phyloP scores from a whole-genome alignment of 306 rosid species.

The Cicer chorassanicum region DNA sequence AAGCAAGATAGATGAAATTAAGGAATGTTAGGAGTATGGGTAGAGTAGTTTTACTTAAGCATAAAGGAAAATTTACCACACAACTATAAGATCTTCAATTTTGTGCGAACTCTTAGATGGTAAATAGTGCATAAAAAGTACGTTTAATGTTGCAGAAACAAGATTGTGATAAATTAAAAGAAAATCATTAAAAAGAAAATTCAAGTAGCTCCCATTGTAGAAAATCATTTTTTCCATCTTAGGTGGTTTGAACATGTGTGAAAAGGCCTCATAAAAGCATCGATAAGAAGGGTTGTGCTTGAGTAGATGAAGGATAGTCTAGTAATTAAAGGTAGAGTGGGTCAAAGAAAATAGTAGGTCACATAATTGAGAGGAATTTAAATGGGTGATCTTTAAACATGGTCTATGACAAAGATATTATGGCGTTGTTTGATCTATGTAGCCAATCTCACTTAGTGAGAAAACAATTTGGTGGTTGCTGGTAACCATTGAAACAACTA shows the following conservation, averaged over 20 bases:
- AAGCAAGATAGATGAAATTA: neutral
- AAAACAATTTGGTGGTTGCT: neutral
- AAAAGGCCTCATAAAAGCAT: neutral
- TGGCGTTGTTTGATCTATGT: neutral
- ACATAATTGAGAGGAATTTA: neutral
- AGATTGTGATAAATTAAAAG: neutral
- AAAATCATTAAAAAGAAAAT: neutral
- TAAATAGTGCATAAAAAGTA: neutral
- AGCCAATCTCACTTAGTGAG: neutral
- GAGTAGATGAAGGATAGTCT: neutral
- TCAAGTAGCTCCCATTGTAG: neutral
- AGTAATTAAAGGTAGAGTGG: neutral
- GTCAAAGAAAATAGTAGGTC: conserved; percentile 5
- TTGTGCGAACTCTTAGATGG: neutral
- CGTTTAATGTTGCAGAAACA: neutral
- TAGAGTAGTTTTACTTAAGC: neutral
- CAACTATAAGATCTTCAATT: neutral
- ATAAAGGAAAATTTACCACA: neutral
- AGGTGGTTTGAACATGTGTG: conserved; percentile 2
- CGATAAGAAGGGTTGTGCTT: neutral
- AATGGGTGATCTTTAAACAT: conserved; percentile 1
- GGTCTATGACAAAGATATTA: neutral
- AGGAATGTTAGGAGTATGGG: neutral
- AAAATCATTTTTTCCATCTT: neutral
- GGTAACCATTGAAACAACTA: conserved; percentile 16